Percentiles rank a stretch among this genome's conserved stretches.
Conservation (phyloP, 352 stramenopile species). For the Pythium dissimile region DNA sequence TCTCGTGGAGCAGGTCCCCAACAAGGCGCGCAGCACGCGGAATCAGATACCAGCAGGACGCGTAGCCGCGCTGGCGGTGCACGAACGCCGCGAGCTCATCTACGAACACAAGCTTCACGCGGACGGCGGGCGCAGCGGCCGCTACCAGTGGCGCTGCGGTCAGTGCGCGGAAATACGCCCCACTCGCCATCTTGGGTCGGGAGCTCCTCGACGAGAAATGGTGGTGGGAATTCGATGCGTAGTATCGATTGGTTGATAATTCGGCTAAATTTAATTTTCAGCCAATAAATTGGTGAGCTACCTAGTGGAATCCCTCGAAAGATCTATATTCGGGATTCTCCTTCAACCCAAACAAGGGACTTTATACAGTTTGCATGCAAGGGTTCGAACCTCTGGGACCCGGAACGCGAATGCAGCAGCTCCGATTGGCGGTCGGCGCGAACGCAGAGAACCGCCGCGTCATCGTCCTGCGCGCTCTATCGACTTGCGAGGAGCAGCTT, state of each 20-base stretch:
- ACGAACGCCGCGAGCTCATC: conserved; percentile 50
- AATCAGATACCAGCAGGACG: conserved; percentile 66
- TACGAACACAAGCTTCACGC: conserved; percentile 50
- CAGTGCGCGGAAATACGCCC: not conserved
- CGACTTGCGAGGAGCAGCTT: too few species aligned
- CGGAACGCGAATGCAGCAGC: not conserved
- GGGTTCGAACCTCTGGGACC: conserved; percentile 10
- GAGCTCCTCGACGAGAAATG: too few species aligned
- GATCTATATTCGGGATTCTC: conserved; percentile 4
- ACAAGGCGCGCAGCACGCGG: conserved; percentile 42
- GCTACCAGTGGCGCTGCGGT: not conserved
- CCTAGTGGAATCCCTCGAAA: not conserved
- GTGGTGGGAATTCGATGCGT: too few species aligned
- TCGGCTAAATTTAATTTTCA: not conserved
- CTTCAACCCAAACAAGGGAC: conserved; percentile 6
- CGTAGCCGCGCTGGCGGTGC: conserved; percentile 42
- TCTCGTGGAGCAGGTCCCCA: conserved; percentile 53
- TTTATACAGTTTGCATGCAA: too few species aligned
- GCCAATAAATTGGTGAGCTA: not conserved
- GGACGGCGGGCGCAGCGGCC: not conserved
- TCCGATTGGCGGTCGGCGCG: not conserved
- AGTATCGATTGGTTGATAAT: conserved; percentile 1
- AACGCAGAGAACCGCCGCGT: not conserved
- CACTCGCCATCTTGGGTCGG: conserved; percentile 6
- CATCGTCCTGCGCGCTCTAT: too few species aligned